Evolutionary conservation across 2,329 filamentous ascomycete genomes (phyloP).

Genomic region (Graphilbum fragrans): DNA sequence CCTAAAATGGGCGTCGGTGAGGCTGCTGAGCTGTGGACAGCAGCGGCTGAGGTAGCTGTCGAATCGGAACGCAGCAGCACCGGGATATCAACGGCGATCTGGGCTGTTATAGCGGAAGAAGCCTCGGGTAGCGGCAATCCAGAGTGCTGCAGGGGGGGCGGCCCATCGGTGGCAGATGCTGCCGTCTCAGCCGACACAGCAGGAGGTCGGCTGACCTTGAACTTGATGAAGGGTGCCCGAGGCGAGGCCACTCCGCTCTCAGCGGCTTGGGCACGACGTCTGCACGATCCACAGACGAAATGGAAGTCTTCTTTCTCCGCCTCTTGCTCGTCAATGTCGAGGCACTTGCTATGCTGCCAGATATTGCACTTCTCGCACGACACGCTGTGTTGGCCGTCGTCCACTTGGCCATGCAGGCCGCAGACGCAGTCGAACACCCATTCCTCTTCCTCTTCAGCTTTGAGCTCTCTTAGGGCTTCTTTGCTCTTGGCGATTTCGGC

Average conservation of each 20-base stretch:
- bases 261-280: conserved; percentile 42
- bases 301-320: conserved; percentile 80
- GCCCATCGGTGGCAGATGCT: background rate
- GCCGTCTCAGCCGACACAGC: conserved; percentile 5
- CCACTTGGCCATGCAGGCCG: conserved; percentile 80
- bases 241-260: conserved; percentile 47
- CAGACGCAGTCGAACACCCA: conserved; percentile 96
- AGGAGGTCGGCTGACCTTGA: conserved; percentile 31
- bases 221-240: conserved; percentile 29
- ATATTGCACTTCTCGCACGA: conserved; percentile 89
- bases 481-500: conserved; percentile 71
- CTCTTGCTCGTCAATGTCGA: conserved; percentile 65
- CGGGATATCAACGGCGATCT: too few species aligned
- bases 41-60: too few species aligned
- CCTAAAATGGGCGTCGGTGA: too few species aligned
- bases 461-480: conserved; percentile 60
- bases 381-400: conserved; percentile 88
- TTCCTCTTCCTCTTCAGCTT: conserved; percentile 55
- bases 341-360: conserved; percentile 94
- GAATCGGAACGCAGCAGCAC: too few species aligned
- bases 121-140: too few species aligned
- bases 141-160: background rate
- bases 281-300: conserved; percentile 73
- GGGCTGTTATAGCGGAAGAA: too few species aligned
- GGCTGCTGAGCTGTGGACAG: too few species aligned